phyloP scores from a whole-genome alignment of 75 land plant species.

The Ceratopteris richardii region DNA sequence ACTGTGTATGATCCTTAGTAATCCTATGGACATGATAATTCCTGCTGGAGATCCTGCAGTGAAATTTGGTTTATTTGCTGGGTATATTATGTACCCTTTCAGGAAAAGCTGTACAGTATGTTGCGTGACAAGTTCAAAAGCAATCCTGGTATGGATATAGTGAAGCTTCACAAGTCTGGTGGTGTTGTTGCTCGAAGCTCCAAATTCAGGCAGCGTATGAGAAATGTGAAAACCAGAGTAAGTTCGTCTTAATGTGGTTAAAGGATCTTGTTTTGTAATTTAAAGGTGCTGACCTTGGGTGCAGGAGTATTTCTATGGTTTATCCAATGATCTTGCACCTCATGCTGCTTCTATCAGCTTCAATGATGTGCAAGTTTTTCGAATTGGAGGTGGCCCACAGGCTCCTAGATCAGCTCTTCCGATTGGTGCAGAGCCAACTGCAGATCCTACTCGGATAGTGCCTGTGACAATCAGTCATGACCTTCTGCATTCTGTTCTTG shows the following conservation, averaged over 20 bases:
- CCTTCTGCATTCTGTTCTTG: conserved; percentile 73
- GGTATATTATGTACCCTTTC: not conserved
- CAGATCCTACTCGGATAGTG: conserved; percentile 80
- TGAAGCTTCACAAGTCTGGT: conserved; percentile 96
- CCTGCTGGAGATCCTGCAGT: not conserved
- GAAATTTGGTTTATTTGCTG: not conserved
- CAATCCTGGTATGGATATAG: conserved; percentile 82
- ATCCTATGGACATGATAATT: too few relatives aligned
- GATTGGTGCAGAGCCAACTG: conserved; percentile 93
- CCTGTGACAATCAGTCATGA: conserved; percentile 64
- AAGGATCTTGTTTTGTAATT: conserved; percentile 3
- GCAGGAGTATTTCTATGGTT: conserved; percentile 97
- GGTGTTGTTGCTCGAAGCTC: conserved; percentile 85
- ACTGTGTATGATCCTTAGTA: not conserved
- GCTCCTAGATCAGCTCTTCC: conserved; percentile 97
- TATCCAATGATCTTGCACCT: conserved; percentile 72
- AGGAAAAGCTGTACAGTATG: conserved; percentile 92
- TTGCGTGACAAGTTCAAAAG: conserved; percentile 61
- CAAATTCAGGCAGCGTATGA: conserved; percentile 60
- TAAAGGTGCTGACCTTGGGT: not conserved
- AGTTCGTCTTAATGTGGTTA: not conserved
- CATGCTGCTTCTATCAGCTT: conserved; percentile 71
- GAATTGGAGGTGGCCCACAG: conserved; percentile 94
- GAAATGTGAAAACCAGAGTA: conserved; percentile 74
- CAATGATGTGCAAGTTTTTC: conserved; percentile 65